These are phyloP conservation scores for Hemerocallis citrina DNA, from an alignment of 106 monocot genomes.

Conservation along the genomic window DNA sequence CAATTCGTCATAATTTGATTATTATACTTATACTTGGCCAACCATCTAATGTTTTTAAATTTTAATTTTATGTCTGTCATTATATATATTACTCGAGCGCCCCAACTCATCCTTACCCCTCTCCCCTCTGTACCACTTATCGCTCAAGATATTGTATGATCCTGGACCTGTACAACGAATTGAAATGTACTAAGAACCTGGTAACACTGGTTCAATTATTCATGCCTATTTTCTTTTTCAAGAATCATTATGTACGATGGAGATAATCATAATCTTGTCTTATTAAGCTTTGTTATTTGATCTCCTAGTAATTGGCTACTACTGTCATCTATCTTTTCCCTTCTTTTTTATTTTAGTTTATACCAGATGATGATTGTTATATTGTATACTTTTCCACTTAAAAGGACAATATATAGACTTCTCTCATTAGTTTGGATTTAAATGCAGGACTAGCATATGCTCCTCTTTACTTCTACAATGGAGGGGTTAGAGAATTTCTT, in stretches of 20 bases:
- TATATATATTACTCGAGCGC: too few species aligned
- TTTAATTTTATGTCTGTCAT: too few species aligned
- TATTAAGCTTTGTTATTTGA: background rate
- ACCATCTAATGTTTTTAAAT: too few species aligned
- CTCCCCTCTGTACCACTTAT: too few species aligned
- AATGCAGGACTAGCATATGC: constrained; percentile 81
- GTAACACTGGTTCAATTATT: too few species aligned
- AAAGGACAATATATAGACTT: background rate
- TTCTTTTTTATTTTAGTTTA: background rate
- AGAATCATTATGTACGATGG: background rate
- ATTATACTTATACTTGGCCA: too few species aligned
- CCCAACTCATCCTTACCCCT: too few species aligned
- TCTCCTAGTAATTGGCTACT: background rate
- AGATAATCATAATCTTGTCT: background rate
- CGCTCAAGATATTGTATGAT: too few species aligned
- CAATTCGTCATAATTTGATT: too few species aligned
- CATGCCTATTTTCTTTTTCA: too few species aligned
- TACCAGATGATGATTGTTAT: background rate
- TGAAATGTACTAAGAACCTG: too few species aligned
- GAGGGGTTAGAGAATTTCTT: constrained; percentile 90
- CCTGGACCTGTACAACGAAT: too few species aligned
- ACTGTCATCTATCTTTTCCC: background rate
- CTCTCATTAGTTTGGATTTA: background rate
- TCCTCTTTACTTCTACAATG: constrained; percentile 93
- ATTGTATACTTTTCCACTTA: background rate